Base-by-base conservation (phyloP, 257 asterid genomes). In the Solanum chaucha region DNA sequence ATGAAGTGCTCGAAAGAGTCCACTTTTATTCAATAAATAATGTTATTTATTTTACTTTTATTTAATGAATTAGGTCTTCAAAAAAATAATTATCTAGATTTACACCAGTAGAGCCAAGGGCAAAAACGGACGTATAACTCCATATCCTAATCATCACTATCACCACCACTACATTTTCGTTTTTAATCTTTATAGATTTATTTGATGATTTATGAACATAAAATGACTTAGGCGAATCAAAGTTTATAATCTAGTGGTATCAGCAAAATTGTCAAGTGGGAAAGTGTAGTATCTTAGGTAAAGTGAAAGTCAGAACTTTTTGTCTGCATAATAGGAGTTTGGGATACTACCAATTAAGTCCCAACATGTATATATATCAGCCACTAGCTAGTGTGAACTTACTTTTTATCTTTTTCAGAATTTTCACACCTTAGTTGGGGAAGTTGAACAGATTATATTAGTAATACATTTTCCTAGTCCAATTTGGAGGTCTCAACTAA, bases 361-460 rank as follows among this genome's bases (percentile, higher is more conserved):
- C 12, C 61, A 77, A 77, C 61, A n/a, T 41, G 24, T 28, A 2
- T 65, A 65, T 36, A 36, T 22, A 72, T 89, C 86, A 84, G 80
- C 86, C 88, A 38, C 89, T 28, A 30, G 72, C 87, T 36, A 38
- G 81, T 77, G 68, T 48, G 44, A 17, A 48, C 44, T 48, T 28
- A 8, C 14, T 80, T 28, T 41, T 46, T 46, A 22, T 14, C 10
- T 58, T 83, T 40, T 84, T 84, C 80, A n/a, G 10, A 70, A 38
- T 10, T 44, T 65, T 84, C 87, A 84, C 87, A 84, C 87, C 80
- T 65, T 84, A 26, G 87, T 65, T 67, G 80, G 81, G 61, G 87
- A 84, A 84, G 86, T 64, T 84, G 86, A 68, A 68, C 12, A 14
- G 20, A 46, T 84, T 61, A n/a, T 64, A 36, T 84, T 51, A 46